Conservation (phyloP, 73 alveolate genomes). For the Tetrahymena borealis region DNA sequence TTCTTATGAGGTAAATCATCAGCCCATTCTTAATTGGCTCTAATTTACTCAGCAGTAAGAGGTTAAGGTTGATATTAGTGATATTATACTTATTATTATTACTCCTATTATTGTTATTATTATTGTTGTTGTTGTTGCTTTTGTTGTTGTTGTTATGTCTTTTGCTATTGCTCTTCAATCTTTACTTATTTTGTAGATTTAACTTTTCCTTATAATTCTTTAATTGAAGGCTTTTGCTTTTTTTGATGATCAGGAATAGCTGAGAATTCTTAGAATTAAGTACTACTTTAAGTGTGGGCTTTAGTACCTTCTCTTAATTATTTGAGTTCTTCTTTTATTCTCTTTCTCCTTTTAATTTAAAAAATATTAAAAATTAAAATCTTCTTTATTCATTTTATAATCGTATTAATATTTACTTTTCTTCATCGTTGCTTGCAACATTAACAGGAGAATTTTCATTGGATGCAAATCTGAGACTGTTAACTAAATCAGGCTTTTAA, state of each 20-base stretch:
- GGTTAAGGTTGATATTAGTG: not conserved
- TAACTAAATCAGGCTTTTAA: conserved; percentile 34
- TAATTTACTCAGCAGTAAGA: not conserved
- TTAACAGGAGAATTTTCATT: conserved; percentile 8
- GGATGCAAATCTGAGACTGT: conserved; percentile 42
- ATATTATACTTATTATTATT: not conserved
- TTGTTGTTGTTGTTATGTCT: not conserved
- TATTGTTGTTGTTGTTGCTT: not conserved
- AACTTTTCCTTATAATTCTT: not conserved
- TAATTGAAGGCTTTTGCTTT: not conserved
- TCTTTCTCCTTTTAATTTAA: no score
- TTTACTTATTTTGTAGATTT: not conserved
- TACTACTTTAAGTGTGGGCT: not conserved
- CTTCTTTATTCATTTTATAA: not conserved
- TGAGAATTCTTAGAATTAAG: not conserved
- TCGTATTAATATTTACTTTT: not conserved
- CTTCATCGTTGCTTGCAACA: not conserved
- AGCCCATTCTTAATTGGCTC: not conserved
- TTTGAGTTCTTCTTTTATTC: not conserved
- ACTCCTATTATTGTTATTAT: not conserved
- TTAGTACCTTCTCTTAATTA: not conserved
- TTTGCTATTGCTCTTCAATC: not conserved
- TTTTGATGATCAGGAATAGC: not conserved
- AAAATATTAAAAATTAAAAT: no score
- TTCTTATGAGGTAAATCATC: not conserved